Evolutionary conservation across 441 rosid genomes (phyloP).

Genomic region (Euphorbia corollata): DNA sequence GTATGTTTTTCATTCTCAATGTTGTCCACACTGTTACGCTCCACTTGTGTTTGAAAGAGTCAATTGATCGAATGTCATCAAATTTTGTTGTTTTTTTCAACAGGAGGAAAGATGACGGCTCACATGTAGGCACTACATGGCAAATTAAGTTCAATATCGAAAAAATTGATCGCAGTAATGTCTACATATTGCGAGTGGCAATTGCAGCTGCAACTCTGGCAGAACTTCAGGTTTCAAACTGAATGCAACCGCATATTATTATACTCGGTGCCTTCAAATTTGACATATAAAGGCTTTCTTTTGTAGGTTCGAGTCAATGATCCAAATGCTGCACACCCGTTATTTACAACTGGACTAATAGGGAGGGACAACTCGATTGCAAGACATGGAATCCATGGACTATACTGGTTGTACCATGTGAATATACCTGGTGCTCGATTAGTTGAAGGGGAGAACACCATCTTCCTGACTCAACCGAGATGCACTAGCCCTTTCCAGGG

Average conservation of each 20-base stretch:
- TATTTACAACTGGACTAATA: conserved; percentile 54
- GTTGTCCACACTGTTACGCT: neutral
- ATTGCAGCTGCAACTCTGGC: conserved; percentile 84
- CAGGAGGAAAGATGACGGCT: conserved; percentile 41
- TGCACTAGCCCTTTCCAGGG: conserved; percentile 50
- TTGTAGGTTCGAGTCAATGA: conserved; percentile 19
- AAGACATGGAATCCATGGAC: conserved; percentile 83
- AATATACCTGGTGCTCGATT: conserved; percentile 42
- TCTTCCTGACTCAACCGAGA: conserved; percentile 57
- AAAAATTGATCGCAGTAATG: conserved; percentile 31
- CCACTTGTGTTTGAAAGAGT: neutral
- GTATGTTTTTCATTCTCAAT: neutral
- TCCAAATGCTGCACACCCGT: conserved; percentile 26
- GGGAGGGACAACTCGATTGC: conserved; percentile 81
- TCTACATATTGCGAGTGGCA: conserved; percentile 65
- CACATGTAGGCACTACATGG: conserved; percentile 66
- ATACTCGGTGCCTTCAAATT: neutral
- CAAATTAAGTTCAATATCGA: conserved; percentile 65
- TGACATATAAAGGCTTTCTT: neutral
- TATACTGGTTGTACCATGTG: conserved; percentile 59
- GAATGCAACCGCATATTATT: neutral
- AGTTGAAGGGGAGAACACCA: conserved; percentile 48
- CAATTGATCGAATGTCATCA: neutral
- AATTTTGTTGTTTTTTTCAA: conserved; percentile 11
- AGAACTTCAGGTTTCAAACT: conserved; percentile 58